Base-by-base conservation (phyloP, 495 filamentous ascomycete genomes). In the Lindgomyces ingoldianus region DNA sequence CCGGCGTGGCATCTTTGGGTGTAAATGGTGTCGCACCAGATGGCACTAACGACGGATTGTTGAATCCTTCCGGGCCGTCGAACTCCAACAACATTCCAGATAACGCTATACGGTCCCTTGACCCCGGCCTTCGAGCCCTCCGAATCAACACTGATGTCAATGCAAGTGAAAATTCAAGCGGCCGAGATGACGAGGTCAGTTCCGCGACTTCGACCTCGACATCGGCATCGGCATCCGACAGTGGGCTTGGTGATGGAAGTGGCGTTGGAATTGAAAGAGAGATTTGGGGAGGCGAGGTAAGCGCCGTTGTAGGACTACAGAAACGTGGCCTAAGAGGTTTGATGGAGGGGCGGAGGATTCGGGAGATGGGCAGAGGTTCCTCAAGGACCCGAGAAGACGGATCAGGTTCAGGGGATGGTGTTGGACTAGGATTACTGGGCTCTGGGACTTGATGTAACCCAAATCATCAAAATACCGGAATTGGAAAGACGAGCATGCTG, bases 251-350 rank as follows among this genome's bases (percentile, higher is more conserved):
- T 44, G 70, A 63, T 58, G 68, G 46, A 55, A 72, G 65, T 41
- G 41, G 70, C 56, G 44, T 67, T 64, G 55, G 64, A 46, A 57
- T 60, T 30, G 55, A 72, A 29, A 22, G 64, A 4, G 89, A 91
- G 68, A 80, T 93, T 21, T 96, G 93, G 93, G 82, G 79, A 12
- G 88, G 93, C 12, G 87, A 93, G 71, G 69, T 96, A 26, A 96
- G 91, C 74, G 90, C 90, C 52, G 93, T 97, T n/a, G 95, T 98
- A 60, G 94, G 94, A 0, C 69, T 98, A 59, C 94, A 98, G 80
- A 98, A 98, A 78, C 81, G 94, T 33, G 94, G 94, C 0, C 72
- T 98, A 58, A 84, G 93, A 49, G 94, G 94, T 0, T 74, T 98
- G 72, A 96, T 98, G 94, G 94, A 98, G 76, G 94, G 94, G 14